A percentile compares a stretch with the other conserved stretches of the same genome.
Conservation (phyloP, 2,329 filamentous ascomycete species). For the Juglanconis sp. region DNA sequence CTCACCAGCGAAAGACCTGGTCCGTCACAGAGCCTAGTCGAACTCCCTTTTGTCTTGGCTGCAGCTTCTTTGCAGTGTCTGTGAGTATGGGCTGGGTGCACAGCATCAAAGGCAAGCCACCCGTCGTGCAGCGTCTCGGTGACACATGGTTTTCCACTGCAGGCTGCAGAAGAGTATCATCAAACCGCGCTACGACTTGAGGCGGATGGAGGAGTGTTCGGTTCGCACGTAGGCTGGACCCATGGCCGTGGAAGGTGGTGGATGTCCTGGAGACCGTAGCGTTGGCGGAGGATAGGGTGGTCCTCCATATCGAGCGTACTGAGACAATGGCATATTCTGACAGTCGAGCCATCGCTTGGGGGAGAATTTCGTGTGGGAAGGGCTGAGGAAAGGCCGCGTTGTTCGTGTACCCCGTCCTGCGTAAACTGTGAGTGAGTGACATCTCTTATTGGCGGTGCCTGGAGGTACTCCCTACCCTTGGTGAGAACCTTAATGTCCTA, state of each 20-base stretch:
- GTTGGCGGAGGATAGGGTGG: not conserved
- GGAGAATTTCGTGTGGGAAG: too few relatives aligned
- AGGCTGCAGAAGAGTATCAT: not conserved
- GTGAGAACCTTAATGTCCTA: too few relatives aligned
- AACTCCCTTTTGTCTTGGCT: not conserved
- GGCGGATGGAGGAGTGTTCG: not conserved
- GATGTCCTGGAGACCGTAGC: not conserved
- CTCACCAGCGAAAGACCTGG: too few relatives aligned
- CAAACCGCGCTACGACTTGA: not conserved
- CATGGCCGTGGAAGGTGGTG: not conserved
- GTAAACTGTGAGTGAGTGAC: too few relatives aligned
- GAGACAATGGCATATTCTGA: too few relatives aligned
- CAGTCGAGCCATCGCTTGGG: too few relatives aligned
- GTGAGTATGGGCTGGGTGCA: not conserved
- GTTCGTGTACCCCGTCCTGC: too few relatives aligned
- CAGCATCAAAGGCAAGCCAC: slow-evolving; percentile 8
- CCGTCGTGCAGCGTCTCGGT: slow-evolving; percentile 2
- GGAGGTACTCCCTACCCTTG: too few relatives aligned
- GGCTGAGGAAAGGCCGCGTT: too few relatives aligned
- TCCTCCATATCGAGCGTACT: too few relatives aligned
- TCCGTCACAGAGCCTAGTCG: not conserved
- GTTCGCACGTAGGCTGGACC: not conserved
- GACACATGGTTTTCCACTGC: not conserved
- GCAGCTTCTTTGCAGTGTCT: not conserved
- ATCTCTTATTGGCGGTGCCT: too few relatives aligned